Evolutionary conservation across 345 rosid species (phyloP), one percentile per base, ranked within the genome.

Genomic region (Acer campestre): DNA sequence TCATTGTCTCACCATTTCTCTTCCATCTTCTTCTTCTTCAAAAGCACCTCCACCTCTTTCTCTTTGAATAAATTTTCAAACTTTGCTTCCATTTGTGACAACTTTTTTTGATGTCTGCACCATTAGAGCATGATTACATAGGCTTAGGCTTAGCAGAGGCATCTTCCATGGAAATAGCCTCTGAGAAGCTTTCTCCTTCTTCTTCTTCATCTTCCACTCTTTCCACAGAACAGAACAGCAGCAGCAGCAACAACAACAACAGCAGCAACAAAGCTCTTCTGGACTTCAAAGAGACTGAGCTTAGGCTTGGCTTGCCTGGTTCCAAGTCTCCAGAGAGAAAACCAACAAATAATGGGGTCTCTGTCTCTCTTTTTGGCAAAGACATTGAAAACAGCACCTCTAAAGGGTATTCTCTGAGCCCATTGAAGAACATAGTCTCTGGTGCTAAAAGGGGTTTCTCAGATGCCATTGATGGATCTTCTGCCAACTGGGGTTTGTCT

Each of bases 221-320:
- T 68, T 49, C 85, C 63, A 27, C 61, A 61, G 84, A 78, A 67
- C 78, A 66, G 27, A 67, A 42, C 12, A 66, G 53, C 71, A 77
- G 25, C n/a, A 75, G 7, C 70, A 77, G 25, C 25, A 67, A 51
- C 31, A 62, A n/a, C 64, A 75, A 6, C 29, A 67, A 20, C n/a
- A 75, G 10, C 70, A 77, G 25, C 25, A 67, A 42, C 58, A 80
- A 58, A 3, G 55, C 82, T 63, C 63, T 59, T 58, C 89, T 89
- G 11, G 86, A 86, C 76, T 79, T 89, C 70, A 88, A 83, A 75
- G 93, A 85, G 80, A 91, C 95, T 61, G 93, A 91, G 85, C 83
- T 91, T 7, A 84, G 90, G 82, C 95, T 91, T 74, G 95, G 93
- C 67, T 75, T 89, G 70, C 95, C 95, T 6, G 95, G 95, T 42